phyloP scores from a whole-genome alignment of 78 protist genomes.

The Chrysochromulina parva region DNA sequence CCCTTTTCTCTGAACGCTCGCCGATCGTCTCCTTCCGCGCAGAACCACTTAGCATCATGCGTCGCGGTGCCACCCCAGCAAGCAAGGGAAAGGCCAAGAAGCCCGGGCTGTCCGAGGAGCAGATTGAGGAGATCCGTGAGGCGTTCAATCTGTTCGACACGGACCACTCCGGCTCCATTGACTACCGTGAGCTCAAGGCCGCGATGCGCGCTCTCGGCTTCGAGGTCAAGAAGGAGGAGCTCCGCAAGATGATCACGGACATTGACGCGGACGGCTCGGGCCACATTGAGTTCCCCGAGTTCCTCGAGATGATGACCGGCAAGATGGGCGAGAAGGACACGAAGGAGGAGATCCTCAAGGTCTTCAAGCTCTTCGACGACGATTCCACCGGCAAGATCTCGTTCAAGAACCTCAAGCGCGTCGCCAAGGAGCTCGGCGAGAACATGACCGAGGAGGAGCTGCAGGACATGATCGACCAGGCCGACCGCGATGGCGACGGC shows the following conservation, averaged over 20 bases:
- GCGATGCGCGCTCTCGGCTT: slow-evolving; percentile 96
- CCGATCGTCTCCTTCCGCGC: too few relatives aligned
- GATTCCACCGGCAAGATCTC: slow-evolving; percentile 82
- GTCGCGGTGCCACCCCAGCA: too few relatives aligned
- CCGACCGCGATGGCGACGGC: slow-evolving; percentile 89
- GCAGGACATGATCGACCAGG: slow-evolving; percentile 91
- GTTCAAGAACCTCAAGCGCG: slow-evolving; percentile 84
- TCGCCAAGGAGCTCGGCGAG: slow-evolving; percentile 93
- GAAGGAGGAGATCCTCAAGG: slow-evolving; percentile 85
- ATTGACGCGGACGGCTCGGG: slow-evolving; percentile 84
- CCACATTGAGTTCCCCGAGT: slow-evolving; percentile 81
- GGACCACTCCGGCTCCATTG: slow-evolving; percentile 77
- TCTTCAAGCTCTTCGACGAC: slow-evolving; percentile 88
- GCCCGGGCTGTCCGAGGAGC: slow-evolving; percentile 28
- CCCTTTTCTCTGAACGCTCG: too few relatives aligned
- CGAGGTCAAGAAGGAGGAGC: slow-evolving; percentile 91
- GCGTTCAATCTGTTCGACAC: slow-evolving; percentile 47
- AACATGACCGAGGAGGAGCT: slow-evolving; percentile 88
- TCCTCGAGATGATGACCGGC: slow-evolving; percentile 87
- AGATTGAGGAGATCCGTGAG: slow-evolving; percentile 43
- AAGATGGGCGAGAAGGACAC: slow-evolving; percentile 84
- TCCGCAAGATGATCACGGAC: slow-evolving; percentile 77
- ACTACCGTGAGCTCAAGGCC: slow-evolving; percentile 90
- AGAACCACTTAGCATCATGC: too few relatives aligned
- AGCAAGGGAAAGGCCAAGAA: background rate